Evolutionary conservation across 164 flowering plant genomes (phyloP).

Genomic region (Magnolia sinica): DNA sequence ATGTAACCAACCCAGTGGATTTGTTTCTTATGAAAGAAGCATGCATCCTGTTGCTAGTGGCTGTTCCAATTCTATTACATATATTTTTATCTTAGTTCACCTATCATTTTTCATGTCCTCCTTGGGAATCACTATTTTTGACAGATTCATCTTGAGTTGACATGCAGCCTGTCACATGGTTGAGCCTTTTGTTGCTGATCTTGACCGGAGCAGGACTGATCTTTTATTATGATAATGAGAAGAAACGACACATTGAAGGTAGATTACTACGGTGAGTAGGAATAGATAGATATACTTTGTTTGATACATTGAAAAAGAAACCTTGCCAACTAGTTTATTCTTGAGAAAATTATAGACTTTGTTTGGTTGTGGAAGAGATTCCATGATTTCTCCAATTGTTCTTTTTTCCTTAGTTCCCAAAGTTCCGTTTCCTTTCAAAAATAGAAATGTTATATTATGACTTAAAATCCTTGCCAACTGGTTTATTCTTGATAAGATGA

Average conservation of each 20-base stretch:
- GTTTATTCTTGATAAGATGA: not conserved
- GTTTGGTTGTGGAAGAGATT: too few species aligned
- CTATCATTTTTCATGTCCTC: not conserved
- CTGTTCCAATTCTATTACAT: not conserved
- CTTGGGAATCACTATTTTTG: not conserved
- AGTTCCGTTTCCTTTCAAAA: too few species aligned
- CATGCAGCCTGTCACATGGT: conserved; percentile 95
- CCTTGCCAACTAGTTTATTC: too few species aligned
- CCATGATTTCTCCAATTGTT: too few species aligned
- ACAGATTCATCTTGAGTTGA: not conserved
- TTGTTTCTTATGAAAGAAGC: not conserved
- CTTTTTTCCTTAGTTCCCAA: too few species aligned
- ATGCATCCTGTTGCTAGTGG: not conserved
- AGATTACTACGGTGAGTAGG: conserved; percentile 83
- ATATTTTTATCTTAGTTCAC: not conserved
- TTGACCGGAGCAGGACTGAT: conserved; percentile 76
- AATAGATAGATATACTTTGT: not conserved
- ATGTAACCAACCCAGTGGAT: too few species aligned
- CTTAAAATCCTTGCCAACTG: not conserved
- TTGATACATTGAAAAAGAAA: not conserved
- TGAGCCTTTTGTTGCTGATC: conserved; percentile 76
- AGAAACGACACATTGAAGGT: conserved; percentile 95
- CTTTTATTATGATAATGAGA: conserved; percentile 75
- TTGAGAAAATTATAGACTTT: too few species aligned
- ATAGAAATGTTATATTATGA: not conserved